A percentile compares a stretch with the other conserved stretches of the same genome.
Evolutionary conservation across 1,284 basidiomycete species (phyloP).

Genomic region (Phellinidium pouzarii): DNA sequence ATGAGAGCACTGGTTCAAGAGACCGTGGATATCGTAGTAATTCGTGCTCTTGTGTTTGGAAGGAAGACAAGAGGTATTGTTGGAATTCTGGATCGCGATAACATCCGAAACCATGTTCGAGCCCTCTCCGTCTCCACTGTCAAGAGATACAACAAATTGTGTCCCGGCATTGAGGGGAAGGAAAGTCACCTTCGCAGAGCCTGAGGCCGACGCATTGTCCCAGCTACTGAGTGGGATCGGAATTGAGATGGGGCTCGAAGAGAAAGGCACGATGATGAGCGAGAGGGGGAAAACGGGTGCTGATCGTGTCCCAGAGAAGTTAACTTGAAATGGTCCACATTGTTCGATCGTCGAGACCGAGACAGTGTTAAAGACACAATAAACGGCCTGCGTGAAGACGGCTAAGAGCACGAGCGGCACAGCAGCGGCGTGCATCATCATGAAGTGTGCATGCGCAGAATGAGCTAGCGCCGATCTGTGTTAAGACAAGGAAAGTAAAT

Average conservation of each 20-base stretch:
- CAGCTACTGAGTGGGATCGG: conserved; percentile 33
- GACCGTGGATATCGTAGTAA: conserved; percentile 15
- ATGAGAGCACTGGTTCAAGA: conserved; percentile 43
- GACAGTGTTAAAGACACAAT: conserved; percentile 36
- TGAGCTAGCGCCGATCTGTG: conserved; percentile 9
- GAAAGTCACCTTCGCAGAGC: conserved; percentile 40
- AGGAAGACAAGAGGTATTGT: conserved; percentile 39
- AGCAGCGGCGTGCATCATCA: conserved; percentile 30
- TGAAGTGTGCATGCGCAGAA: conserved; percentile 8
- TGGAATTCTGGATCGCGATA: conserved; percentile 36
- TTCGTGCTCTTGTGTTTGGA: conserved; percentile 15
- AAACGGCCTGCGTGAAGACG: conserved; percentile 42
- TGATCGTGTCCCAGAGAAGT: conserved; percentile 30
- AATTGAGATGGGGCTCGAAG: conserved; percentile 42
- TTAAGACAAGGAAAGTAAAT: neutral
- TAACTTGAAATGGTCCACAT: conserved; percentile 45
- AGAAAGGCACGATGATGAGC: conserved; percentile 49
- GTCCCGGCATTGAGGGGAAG: conserved; percentile 45
- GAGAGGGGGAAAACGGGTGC: conserved; percentile 36
- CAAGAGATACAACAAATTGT: conserved; percentile 48
- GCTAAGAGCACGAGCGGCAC: conserved; percentile 34
- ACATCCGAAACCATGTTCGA: conserved; percentile 44
- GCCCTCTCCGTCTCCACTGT: conserved; percentile 36
- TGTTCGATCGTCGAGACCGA: conserved; percentile 45
- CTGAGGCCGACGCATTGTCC: conserved; percentile 34